Evolutionary conservation across 495 filamentous ascomycete species (phyloP).

Genomic region (Clohesyomyces aquaticus): DNA sequence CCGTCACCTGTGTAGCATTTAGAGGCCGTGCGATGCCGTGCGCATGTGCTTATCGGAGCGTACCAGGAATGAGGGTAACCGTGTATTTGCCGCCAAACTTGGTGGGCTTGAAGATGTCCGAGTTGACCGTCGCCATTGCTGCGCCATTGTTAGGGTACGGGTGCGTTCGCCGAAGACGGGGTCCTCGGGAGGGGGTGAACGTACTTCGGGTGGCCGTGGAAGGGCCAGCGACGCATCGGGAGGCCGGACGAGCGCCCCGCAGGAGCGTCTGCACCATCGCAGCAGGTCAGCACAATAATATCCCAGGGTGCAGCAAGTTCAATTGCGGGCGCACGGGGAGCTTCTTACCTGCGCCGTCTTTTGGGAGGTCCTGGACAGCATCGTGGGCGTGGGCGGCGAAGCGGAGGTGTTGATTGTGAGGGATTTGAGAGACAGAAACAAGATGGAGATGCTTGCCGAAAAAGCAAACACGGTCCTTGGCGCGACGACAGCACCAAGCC

Average conservation of each 20-base stretch:
- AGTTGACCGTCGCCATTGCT: constrained; percentile 70
- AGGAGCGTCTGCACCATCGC: constrained; percentile 56
- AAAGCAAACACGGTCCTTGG: constrained; percentile 34
- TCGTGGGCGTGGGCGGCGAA: constrained; percentile 45
- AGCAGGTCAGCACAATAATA: constrained; percentile 34
- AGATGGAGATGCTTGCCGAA: constrained; percentile 32
- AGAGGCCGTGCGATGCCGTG: constrained; percentile 26
- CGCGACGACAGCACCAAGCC: constrained; percentile 17
- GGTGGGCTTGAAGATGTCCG: constrained; percentile 95
- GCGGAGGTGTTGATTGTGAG: constrained; percentile 24
- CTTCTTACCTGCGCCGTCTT: constrained; percentile 52
- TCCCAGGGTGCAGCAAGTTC: constrained; percentile 1
- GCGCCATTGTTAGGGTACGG: constrained; percentile 16
- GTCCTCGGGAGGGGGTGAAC: constrained; percentile 7
- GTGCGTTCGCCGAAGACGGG: not conserved
- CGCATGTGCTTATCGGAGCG: constrained; percentile 36
- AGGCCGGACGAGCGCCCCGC: constrained; percentile 55
- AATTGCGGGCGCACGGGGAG: constrained; percentile 24
- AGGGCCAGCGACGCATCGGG: constrained; percentile 47
- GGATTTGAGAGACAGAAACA: constrained; percentile 35
- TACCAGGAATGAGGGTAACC: constrained; percentile 93
- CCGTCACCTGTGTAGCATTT: constrained; percentile 72
- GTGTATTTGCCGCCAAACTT: constrained; percentile 99
- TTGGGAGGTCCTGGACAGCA: constrained; percentile 65
- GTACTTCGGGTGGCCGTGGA: constrained; percentile 48